Base-by-base conservation (phyloP, 2,329 filamentous ascomycete species). In the Ceratocystis destructans region DNA sequence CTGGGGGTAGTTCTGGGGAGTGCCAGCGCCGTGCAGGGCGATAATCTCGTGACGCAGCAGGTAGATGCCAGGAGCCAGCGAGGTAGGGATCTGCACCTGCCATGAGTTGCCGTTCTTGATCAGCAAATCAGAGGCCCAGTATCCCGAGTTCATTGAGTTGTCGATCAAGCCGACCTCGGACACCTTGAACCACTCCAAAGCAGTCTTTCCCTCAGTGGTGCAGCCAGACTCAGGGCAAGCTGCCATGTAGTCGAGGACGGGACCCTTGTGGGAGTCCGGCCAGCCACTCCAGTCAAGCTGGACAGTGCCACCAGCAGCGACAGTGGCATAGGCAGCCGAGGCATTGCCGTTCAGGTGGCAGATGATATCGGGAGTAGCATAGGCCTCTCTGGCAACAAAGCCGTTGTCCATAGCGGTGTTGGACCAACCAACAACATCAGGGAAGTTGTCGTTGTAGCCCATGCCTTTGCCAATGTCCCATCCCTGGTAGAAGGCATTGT, bases 241-340 rank as follows among this genome's bases (percentile, higher is more conserved):
- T 67, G 84, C 84, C 46, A 86, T 75, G 76, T 86, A 86, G 72
- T 80, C 80, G 70, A 85, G 78, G 70, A 86, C 78, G 20, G 83
- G 83, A 1, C 83, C 83, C 69, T 85, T 79, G 76, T 89, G 80
- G 65, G 78, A 80, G 8, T 80, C 77, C n/a, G 86, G 85, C 86
- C 86, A 89, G 17, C 77, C 76, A 67, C 79, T 82, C 86, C 86
- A 88, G 71, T 83, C 79, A 62, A 88, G 74, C 67, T 81, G 76
- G 70, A 88, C 73, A 7, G 77, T 77, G 69, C 77, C 77, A 69
- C 86, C 87, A 15, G 85, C 86, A n/a, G 78, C 76, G 46, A 87
- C 80, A 2, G 71, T 71, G 44, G 77, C 75, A 20, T 75, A 75
- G 65, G 75, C 73, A 48, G 73, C 68, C 8, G 75, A 78, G 31